These are phyloP conservation scores for Psidium guajava DNA, from an alignment of 345 rosid genomes.

Conservation along the genomic window DNA sequence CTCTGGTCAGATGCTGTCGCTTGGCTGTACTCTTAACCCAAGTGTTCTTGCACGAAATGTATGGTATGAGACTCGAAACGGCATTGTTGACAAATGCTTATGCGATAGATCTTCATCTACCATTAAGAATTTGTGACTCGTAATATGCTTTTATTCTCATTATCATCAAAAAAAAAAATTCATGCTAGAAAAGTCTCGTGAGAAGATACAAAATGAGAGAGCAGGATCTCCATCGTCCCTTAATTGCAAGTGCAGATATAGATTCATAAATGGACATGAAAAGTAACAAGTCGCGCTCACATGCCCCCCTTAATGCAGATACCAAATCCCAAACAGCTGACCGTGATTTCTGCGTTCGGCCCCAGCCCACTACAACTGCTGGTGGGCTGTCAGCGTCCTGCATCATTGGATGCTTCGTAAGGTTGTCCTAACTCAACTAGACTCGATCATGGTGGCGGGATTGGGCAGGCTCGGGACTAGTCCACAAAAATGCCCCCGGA, in stretches of 20 bases:
- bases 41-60: not conserved
- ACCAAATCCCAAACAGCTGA: not conserved
- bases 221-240: not conserved
- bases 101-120: too few relatives aligned
- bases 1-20: not conserved
- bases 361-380: not conserved
- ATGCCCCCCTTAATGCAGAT: not conserved
- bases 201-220: not conserved
- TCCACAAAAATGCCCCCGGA: not conserved
- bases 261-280: not conserved
- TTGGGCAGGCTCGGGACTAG: not conserved
- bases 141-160: too few relatives aligned
- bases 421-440: not conserved
- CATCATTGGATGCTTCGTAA: not conserved
- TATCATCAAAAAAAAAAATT: too few relatives aligned
- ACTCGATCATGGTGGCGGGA: not conserved
- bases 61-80: not conserved
- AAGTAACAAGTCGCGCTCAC: not conserved
- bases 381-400: not conserved
- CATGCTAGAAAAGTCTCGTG: too few relatives aligned
- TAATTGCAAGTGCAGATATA: not conserved
- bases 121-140: too few relatives aligned
- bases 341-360: not conserved
- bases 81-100: too few relatives aligned
- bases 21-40: not conserved